phyloP scores from a whole-genome alignment of 2,329 filamentous ascomycete species.

The Hypoxylon sp. region DNA sequence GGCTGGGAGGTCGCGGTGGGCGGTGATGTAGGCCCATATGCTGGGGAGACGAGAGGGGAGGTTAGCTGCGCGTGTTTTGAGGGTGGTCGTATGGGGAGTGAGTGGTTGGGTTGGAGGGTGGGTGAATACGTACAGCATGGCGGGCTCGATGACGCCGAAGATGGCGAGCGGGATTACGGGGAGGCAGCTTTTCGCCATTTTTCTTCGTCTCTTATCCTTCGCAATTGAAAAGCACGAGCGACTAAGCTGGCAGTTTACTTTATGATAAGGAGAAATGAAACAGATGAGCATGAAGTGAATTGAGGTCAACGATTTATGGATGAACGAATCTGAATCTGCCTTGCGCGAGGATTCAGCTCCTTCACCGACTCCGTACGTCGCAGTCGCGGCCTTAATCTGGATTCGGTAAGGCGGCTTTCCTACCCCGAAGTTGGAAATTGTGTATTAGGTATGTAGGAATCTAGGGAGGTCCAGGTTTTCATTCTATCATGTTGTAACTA shows the following conservation, averaged over 20 bases:
- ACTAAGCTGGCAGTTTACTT: background rate
- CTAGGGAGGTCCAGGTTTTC: background rate
- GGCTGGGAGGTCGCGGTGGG: slow-evolving; percentile 42
- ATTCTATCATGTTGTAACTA: background rate
- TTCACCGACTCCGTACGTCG: background rate
- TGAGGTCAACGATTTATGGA: background rate
- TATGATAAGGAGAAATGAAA: background rate
- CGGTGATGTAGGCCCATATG: slow-evolving; percentile 42
- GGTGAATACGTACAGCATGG: slow-evolving; percentile 40
- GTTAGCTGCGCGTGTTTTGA: slow-evolving; percentile 6
- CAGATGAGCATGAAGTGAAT: slow-evolving; percentile 1
- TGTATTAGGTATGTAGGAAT: background rate
- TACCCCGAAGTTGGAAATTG: slow-evolving; percentile 13
- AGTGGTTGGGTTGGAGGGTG: slow-evolving; percentile 24
- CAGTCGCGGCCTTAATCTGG: background rate
- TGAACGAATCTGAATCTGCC: background rate
- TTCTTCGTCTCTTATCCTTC: background rate
- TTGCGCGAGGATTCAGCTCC: background rate
- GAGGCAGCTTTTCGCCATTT: slow-evolving; percentile 42
- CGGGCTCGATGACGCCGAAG: slow-evolving; percentile 48
- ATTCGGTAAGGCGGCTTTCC: slow-evolving; percentile 15
- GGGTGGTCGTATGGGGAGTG: slow-evolving; percentile 21
- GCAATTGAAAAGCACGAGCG: background rate
- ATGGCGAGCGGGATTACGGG: slow-evolving; percentile 44
- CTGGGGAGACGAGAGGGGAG: slow-evolving; percentile 19